Evolutionary conservation across 2,329 filamentous ascomycete species (phyloP).

Genomic region (Graphilbum ipis-grandicollis): DNA sequence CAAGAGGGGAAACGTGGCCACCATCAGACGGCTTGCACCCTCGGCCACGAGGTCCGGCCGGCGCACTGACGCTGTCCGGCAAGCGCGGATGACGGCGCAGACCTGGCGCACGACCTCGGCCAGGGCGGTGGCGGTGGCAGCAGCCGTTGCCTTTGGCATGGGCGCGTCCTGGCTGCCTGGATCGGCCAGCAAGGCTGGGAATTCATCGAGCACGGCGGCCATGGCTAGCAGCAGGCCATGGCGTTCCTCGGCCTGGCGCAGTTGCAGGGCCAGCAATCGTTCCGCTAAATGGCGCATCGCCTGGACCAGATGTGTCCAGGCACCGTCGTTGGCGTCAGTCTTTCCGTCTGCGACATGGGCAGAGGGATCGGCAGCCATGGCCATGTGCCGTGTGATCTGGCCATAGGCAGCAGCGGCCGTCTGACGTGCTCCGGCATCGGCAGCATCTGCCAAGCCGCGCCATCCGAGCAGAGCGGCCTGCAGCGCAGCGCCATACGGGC

Average conservation of each 20-base stretch:
- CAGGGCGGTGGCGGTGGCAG: not conserved
- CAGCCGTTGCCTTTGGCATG: not conserved
- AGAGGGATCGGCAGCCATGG: no score
- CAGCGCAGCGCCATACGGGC: conserved; percentile 53
- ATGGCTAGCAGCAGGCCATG: conserved; percentile 49
- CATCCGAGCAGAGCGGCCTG: conserved; percentile 59
- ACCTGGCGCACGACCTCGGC: conserved; percentile 6
- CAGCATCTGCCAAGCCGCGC: conserved; percentile 69
- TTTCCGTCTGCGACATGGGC: no score
- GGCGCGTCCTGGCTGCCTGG: no score
- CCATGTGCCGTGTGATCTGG: conserved; percentile 25
- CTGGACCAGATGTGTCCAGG: conserved; percentile 9
- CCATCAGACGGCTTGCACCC: conserved; percentile 39
- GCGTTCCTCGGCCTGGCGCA: conserved; percentile 48
- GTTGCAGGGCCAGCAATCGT: conserved; percentile 20
- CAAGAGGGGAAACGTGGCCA: conserved; percentile 30
- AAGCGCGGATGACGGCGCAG: conserved; percentile 21
- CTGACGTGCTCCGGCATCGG: conserved; percentile 56
- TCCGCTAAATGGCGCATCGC: not conserved
- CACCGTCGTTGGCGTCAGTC: no score
- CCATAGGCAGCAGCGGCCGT: conserved; percentile 57
- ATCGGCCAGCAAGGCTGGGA: conserved; percentile 17
- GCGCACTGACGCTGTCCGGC: conserved; percentile 26
- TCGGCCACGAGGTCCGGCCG: conserved; percentile 49
- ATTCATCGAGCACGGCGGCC: conserved; percentile 35